Evolutionary conservation across 257 asterid species (phyloP), one percentile per base, ranked within the genome.

Genomic region (Asclepias syriaca): DNA sequence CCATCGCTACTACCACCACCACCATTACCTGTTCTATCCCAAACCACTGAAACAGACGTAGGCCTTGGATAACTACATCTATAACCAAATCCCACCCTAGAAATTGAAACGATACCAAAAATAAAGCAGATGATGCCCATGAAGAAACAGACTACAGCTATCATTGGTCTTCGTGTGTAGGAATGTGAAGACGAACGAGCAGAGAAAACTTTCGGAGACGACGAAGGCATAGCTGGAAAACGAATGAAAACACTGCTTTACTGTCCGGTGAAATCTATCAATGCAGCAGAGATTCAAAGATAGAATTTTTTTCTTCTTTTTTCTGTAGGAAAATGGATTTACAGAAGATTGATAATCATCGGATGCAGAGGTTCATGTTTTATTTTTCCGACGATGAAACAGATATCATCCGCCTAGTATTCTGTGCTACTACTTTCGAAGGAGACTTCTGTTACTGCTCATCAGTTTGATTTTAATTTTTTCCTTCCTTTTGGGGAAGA

Each of bases 181-280:
- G 75, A 59, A 66, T 79, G 70, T 19, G 87, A 39, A 5, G 89
- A 73, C 8, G 89, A 70, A 11, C 96, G 92, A 27, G 96, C 90
- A 78, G 89, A 48, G 87, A 87, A 87, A 72, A 82, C 61, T 75
- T 95, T 95, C 11, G 95, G 97, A 69, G 98, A 90, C 63, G 97
- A 86, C 63, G 97, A 86, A 50, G 97, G 94, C 97, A 89, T 90
- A 64, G 69, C 76, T 70, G 24, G 24, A 57, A 71, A 43, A 57
- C 27, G 45, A 51, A 22, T 6, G 24, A 37, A 54, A 65, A 73
- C 0, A 32, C 66, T 43, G 8, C 10, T 24, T 0, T 0, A 32
- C 56, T 34, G 39, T 4, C 5, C 39, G 3, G 53, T 6, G 8
- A 18, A n/a, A 37, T 67, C 19, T 56, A 9, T 55, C 19, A 43